Percentiles rank a stretch among this genome's conserved stretches.
phyloP scores from a whole-genome alignment of 495 filamentous ascomycete species.

The Daldinia childiae region DNA sequence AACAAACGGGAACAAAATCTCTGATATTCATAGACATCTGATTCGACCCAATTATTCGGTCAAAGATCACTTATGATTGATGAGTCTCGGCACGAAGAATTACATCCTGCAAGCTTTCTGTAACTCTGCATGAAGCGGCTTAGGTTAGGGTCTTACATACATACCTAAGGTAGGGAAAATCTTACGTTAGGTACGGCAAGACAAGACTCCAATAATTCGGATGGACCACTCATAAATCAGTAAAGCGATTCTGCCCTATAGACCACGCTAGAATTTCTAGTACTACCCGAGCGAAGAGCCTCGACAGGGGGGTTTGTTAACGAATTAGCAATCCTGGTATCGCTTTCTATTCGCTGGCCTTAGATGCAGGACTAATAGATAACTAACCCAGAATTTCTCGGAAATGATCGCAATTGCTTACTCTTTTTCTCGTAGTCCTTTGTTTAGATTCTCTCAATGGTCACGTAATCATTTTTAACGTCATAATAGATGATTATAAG shows the following conservation, averaged over 20 bases:
- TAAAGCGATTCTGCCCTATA: conserved; percentile 26
- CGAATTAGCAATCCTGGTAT: conserved; percentile 11
- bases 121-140: too few species aligned
- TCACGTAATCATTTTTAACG: conserved; percentile 19
- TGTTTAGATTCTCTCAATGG: conserved; percentile 1
- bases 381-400: conserved; percentile 15
- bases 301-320: conserved; percentile 22
- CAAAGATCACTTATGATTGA: conserved; percentile 24
- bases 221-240: background rate
- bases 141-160: background rate
- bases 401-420: conserved; percentile 22
- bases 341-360: conserved; percentile 25
- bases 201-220: conserved; percentile 9
- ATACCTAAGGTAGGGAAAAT: too few species aligned
- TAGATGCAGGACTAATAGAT: conserved; percentile 3
- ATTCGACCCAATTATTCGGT: conserved; percentile 30
- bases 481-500: conserved; percentile 1
- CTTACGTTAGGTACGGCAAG: conserved; percentile 27
- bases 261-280: conserved; percentile 15
- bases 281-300: conserved; percentile 31
- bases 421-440: background rate
- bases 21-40: conserved; percentile 15
- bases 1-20: background rate
- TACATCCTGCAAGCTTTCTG: background rate
- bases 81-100: background rate